Conservation (phyloP, 1,139 yeast genomes). For the Kurtzmaniella quercitrusa region DNA sequence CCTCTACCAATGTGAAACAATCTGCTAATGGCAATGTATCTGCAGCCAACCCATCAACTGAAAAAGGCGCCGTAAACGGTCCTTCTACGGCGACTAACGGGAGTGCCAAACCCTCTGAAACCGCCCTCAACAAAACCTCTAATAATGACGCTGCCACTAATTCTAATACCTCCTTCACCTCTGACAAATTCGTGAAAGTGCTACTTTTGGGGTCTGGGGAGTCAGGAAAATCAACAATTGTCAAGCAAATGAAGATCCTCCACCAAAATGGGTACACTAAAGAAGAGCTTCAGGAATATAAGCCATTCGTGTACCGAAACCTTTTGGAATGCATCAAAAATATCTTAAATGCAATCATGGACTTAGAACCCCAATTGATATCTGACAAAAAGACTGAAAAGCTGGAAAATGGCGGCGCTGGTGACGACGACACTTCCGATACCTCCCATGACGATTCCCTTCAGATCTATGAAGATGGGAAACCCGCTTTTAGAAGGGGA, state of each 20-base stretch:
- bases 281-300: slow-evolving; percentile 61
- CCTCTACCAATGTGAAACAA: neutral
- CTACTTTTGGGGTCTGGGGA: slow-evolving; percentile 75
- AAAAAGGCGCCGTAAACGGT: neutral
- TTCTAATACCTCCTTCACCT: neutral
- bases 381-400: slow-evolving; percentile 19
- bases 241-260: slow-evolving; percentile 69
- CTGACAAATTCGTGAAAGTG: slow-evolving; percentile 51
- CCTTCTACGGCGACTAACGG: neutral
- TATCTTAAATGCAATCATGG: slow-evolving; percentile 53
- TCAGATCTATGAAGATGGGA: slow-evolving; percentile 12
- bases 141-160: neutral
- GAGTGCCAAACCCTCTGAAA: neutral
- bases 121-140: neutral
- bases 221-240: slow-evolving; percentile 72
- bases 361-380: slow-evolving; percentile 46
- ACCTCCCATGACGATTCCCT: slow-evolving; percentile 10
- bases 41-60: neutral
- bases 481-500: slow-evolving; percentile 13
- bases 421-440: slow-evolving; percentile 1
- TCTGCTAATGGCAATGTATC: neutral
- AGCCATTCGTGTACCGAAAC: slow-evolving; percentile 67
- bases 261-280: slow-evolving; percentile 66
- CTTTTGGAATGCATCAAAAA: slow-evolving; percentile 63
- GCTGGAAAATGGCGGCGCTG: neutral